Percentiles rank a stretch among this genome's conserved stretches.
Evolutionary conservation across 768 basidiomycete genomes (phyloP).

Genomic region (Hygrocybe coccinea): DNA sequence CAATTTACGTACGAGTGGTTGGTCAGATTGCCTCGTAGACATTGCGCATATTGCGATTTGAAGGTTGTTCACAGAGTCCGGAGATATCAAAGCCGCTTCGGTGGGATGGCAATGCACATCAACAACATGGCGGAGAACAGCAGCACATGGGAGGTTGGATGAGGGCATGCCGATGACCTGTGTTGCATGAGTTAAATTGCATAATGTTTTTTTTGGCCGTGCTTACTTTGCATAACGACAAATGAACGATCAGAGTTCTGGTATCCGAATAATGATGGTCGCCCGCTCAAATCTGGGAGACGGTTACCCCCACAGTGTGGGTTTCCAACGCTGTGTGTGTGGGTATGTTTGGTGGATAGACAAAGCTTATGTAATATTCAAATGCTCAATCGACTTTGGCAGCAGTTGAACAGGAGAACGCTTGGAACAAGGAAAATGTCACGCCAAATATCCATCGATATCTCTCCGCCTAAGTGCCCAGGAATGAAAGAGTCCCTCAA

Average conservation of each 20-base stretch:
- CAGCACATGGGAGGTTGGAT: neutral
- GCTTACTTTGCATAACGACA: neutral
- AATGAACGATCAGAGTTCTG: neutral
- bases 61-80: slow-evolving; percentile 49
- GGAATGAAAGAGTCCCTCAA: slow-evolving; percentile 54
- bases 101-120: slow-evolving; percentile 95
- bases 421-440: slow-evolving; percentile 27
- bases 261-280: neutral
- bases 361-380: neutral
- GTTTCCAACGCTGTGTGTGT: no score
- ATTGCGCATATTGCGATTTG: slow-evolving; percentile 78
- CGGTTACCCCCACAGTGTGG: no score
- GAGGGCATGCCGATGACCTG: no score
- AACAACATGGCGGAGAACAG: slow-evolving; percentile 61
- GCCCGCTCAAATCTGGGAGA: no score
- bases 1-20: slow-evolving; percentile 62
- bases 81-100: slow-evolving; percentile 50
- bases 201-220: no score
- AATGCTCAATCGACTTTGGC: neutral
- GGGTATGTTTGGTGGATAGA: neutral
- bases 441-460: slow-evolving; percentile 36
- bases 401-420: neutral
- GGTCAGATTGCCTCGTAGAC: slow-evolving; percentile 65
- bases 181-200: no score
- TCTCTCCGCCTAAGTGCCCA: slow-evolving; percentile 39